Evolutionary conservation across 306 rosid genomes (phyloP).

Genomic region (Chamaecrista fasciculata): DNA sequence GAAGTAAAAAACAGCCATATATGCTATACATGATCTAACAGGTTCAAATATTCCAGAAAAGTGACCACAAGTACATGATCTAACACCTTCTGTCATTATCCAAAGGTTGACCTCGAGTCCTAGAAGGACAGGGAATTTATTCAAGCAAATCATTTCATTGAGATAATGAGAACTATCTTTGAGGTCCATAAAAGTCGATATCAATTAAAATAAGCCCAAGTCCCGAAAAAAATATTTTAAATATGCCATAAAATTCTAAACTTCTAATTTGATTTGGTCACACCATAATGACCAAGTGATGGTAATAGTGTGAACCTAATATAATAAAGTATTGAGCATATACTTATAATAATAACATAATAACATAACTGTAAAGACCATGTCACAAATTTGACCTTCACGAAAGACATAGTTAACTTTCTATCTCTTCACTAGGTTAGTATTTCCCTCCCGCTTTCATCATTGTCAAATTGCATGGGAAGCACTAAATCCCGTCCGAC

Average conservation of each 20-base stretch:
- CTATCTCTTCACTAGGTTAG: neutral
- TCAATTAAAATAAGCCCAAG: neutral
- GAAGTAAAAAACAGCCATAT: slow-evolving; percentile 12
- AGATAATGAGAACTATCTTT: neutral
- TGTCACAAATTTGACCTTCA: neutral
- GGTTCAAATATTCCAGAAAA: neutral
- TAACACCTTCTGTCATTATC: neutral
- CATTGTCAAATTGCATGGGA: neutral
- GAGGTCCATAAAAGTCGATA: neutral
- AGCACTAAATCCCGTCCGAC: neutral
- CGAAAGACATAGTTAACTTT: neutral
- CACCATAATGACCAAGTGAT: neutral
- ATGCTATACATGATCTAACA: neutral
- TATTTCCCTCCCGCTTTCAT: neutral
- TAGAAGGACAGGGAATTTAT: neutral
- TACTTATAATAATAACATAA: neutral
- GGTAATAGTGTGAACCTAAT: neutral
- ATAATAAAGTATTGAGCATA: neutral
- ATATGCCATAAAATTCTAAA: neutral
- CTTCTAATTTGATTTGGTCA: neutral
- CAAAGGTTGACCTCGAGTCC: slow-evolving; percentile 7
- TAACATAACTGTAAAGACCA: slow-evolving; percentile 9
- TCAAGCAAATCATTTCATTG: neutral
- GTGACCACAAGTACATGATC: neutral
- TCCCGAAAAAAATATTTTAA: neutral